phyloP scores from a whole-genome alignment of 768 basidiomycete genomes.

The Phaffia tasmanica region DNA sequence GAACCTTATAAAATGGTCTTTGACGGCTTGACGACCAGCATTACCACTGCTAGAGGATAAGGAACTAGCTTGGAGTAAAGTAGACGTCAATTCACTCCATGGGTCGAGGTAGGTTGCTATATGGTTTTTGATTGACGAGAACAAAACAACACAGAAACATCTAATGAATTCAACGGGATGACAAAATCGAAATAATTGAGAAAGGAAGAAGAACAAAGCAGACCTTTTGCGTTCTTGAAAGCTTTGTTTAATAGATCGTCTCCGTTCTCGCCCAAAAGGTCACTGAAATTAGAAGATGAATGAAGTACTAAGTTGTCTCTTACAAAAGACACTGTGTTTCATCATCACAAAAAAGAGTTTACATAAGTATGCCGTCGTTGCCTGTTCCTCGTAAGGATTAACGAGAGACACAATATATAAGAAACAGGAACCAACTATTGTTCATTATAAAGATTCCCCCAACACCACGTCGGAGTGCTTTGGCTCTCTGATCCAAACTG shows the following conservation, averaged over 20 bases:
- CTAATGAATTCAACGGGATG: background rate
- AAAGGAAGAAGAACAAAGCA: background rate
- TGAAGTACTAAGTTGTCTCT: slow-evolving; percentile 13
- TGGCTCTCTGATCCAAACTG: slow-evolving; percentile 5
- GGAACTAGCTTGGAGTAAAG: slow-evolving; percentile 1
- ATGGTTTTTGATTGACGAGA: background rate
- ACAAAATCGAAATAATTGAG: background rate
- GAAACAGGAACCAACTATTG: slow-evolving; percentile 12
- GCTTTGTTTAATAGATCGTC: slow-evolving; percentile 22
- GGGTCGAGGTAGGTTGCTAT: slow-evolving; percentile 19
- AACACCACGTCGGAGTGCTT: slow-evolving; percentile 8
- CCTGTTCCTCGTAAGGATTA: background rate
- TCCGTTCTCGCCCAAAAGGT: slow-evolving; percentile 7
- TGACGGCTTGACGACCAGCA: slow-evolving; percentile 16
- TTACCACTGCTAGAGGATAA: background rate
- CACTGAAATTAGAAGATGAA: slow-evolving; percentile 1
- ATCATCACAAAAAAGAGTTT: background rate
- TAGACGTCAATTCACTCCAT: background rate
- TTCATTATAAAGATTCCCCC: slow-evolving; percentile 21
- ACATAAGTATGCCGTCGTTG: background rate
- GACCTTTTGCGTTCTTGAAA: slow-evolving; percentile 19
- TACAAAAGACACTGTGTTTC: slow-evolving; percentile 13
- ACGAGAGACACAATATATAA: background rate
- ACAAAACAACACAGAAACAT: background rate
- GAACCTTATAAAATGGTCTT: slow-evolving; percentile 19